phyloP scores from a whole-genome alignment of 305 asterid genomes.

The Striga hermonthica region DNA sequence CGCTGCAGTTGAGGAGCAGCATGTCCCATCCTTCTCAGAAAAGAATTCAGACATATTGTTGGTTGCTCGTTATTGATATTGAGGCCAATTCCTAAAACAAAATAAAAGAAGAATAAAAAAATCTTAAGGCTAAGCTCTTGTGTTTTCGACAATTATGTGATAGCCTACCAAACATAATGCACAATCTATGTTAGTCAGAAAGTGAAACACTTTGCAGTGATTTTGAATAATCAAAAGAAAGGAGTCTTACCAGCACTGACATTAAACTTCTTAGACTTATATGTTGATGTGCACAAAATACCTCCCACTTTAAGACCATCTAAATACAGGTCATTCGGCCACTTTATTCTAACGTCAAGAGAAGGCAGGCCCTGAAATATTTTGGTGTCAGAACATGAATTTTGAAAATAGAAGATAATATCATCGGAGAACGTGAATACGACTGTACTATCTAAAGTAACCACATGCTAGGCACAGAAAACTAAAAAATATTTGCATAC shows the following conservation, averaged over 20 bases:
- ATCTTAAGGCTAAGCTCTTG: neutral
- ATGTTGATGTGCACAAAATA: slow-evolving; percentile 88
- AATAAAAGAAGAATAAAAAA: slow-evolving; percentile 23
- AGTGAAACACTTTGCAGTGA: slow-evolving; percentile 8
- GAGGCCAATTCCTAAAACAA: slow-evolving; percentile 70
- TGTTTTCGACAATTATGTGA: neutral
- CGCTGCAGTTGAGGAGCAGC: slow-evolving; percentile 45
- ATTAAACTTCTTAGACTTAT: slow-evolving; percentile 78
- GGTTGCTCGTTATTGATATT: slow-evolving; percentile 78
- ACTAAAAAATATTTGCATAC: neutral
- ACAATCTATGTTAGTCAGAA: slow-evolving; percentile 20
- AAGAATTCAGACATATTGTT: slow-evolving; percentile 79
- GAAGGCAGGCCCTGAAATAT: slow-evolving; percentile 68
- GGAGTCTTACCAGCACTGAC: slow-evolving; percentile 74
- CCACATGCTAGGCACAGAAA: slow-evolving; percentile 2
- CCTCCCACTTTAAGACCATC: slow-evolving; percentile 93
- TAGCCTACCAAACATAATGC: neutral
- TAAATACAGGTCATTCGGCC: slow-evolving; percentile 96
- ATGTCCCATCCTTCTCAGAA: slow-evolving; percentile 47
- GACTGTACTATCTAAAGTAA: slow-evolving; percentile 18
- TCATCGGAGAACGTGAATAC: slow-evolving; percentile 18
- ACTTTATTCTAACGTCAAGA: slow-evolving; percentile 88
- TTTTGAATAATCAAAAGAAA: slow-evolving; percentile 27
- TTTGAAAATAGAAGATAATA: slow-evolving; percentile 16
- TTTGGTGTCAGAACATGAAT: slow-evolving; percentile 29